Evolutionary conservation across 257 asterid species (phyloP).

Genomic region (Petunia secreta): DNA sequence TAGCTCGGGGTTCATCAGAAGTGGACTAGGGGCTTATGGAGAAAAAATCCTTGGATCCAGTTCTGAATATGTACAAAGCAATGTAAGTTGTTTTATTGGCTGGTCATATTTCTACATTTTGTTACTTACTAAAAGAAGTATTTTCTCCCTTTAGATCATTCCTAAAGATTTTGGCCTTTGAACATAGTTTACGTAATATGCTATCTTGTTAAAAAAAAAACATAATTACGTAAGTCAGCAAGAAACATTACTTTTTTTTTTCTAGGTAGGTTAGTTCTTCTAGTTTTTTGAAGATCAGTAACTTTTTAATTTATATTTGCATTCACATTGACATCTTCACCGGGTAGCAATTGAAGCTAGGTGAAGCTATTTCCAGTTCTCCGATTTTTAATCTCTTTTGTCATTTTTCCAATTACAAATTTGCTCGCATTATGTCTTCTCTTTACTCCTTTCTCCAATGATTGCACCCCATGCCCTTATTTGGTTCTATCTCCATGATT

Average conservation of each 20-base stretch:
- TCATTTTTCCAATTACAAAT: background rate
- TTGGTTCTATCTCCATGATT: background rate
- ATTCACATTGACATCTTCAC: background rate
- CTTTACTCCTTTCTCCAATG: background rate
- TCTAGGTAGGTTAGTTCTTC: background rate
- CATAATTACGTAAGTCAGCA: background rate
- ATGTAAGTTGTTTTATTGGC: conserved; percentile 7
- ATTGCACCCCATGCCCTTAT: background rate
- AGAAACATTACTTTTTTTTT: background rate
- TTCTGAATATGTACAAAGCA: conserved; percentile 34
- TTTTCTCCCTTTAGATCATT: background rate
- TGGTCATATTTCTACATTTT: background rate
- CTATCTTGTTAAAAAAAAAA: too few species aligned
- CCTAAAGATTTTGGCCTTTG: background rate
- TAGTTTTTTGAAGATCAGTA: background rate
- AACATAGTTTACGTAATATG: background rate
- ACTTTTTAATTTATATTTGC: background rate
- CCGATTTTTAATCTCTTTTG: background rate
- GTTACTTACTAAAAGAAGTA: background rate
- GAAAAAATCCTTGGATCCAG: conserved; percentile 33
- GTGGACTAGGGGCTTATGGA: conserved; percentile 32
- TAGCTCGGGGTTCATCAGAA: conserved; percentile 27
- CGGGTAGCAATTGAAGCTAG: conserved; percentile 7
- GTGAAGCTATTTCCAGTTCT: background rate
- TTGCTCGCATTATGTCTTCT: background rate